Percentiles rank a stretch among this genome's conserved stretches.
Conservation (phyloP, 2,329 filamentous ascomycete species). For the Magnaporthales sp. region DNA sequence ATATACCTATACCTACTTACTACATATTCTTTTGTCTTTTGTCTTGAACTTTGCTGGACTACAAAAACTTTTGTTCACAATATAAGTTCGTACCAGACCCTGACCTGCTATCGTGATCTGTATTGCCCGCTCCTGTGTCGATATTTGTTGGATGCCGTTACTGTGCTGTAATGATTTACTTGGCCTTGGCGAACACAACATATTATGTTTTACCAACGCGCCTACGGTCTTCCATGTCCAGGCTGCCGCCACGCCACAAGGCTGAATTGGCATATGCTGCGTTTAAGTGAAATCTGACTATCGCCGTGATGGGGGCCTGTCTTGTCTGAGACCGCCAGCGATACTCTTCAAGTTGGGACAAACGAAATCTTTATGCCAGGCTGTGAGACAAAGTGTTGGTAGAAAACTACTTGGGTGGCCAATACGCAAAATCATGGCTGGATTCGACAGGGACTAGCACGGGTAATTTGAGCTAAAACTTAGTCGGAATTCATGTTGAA, state of each 20-base stretch:
- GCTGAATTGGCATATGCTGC: not conserved
- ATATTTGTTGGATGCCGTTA: not conserved
- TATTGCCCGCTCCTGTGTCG: not conserved
- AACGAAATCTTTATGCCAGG: not conserved
- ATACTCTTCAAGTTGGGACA: not conserved
- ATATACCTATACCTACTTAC: not conserved
- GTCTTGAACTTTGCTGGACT: not conserved
- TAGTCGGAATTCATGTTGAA: not conserved
- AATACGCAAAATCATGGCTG: not conserved
- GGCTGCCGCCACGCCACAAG: not conserved
- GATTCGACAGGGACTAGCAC: not conserved
- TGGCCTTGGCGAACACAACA: no score
- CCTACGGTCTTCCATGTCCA: not conserved
- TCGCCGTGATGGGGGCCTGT: not conserved
- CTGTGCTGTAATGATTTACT: no score
- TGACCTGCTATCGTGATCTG: not conserved
- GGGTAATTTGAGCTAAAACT: not conserved
- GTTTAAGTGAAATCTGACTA: not conserved
- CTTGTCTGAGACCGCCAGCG: not conserved
- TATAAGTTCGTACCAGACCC: not conserved
- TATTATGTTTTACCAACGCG: not conserved
- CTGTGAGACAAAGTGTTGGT: not conserved
- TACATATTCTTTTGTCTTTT: not conserved
- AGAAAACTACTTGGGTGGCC: not conserved
- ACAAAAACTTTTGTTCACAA: not conserved